Conservation (phyloP, 1,284 basidiomycete species). For the Naganishia albida region DNA sequence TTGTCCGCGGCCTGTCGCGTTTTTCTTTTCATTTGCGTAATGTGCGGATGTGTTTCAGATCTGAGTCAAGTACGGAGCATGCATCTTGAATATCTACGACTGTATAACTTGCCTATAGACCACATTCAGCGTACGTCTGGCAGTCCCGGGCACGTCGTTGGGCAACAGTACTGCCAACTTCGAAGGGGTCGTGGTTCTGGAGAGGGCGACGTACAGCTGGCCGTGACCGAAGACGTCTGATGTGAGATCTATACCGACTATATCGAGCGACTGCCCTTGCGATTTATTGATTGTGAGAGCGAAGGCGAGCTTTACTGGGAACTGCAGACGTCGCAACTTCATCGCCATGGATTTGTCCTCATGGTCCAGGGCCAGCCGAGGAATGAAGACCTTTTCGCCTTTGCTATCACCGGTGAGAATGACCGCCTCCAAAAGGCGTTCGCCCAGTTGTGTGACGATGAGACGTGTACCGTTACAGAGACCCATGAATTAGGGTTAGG, state of each 20-base stretch:
- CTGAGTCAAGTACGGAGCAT: not conserved
- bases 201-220: slow-evolving; percentile 94
- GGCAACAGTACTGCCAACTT: not conserved
- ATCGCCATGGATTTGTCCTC: not conserved
- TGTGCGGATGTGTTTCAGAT: not conserved
- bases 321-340: slow-evolving; percentile 47
- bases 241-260: not conserved
- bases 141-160: not conserved
- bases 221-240: slow-evolving; percentile 54
- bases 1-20: too few relatives aligned
- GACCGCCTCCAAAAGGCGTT: not conserved
- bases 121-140: not conserved
- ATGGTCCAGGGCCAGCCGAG: not conserved
- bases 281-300: slow-evolving; percentile 93
- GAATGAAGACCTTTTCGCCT: not conserved
- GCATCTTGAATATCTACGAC: not conserved
- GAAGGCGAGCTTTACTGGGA: slow-evolving; percentile 82
- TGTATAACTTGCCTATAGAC: not conserved
- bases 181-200: slow-evolving; percentile 69
- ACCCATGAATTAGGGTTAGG: too few relatives aligned
- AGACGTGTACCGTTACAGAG: slow-evolving; percentile 5
- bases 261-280: not conserved
- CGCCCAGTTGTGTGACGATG: not conserved
- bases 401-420: not conserved
- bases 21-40: not conserved